phyloP scores from a whole-genome alignment of 495 filamentous ascomycete species.

The Cercophora samala region DNA sequence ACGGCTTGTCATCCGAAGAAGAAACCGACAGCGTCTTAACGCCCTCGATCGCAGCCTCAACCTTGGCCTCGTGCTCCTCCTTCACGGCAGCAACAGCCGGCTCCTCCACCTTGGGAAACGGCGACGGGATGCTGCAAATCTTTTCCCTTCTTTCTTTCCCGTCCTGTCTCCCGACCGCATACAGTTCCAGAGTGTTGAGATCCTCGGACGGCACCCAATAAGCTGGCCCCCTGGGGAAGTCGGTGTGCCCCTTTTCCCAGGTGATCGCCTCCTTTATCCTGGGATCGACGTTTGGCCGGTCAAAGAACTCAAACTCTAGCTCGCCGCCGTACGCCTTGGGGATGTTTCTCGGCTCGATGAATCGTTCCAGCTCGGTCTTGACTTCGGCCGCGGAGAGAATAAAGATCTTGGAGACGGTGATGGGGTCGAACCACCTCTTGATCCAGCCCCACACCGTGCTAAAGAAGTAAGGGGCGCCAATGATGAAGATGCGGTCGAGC shows the following conservation, averaged over 20 bases:
- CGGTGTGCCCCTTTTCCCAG: conserved; percentile 45
- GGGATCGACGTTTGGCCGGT: conserved; percentile 67
- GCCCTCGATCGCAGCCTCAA: conserved; percentile 14
- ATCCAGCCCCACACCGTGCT: conserved; percentile 93
- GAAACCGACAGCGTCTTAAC: conserved; percentile 16
- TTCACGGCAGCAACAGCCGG: conserved; percentile 9
- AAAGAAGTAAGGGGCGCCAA: conserved; percentile 87
- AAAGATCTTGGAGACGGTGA: conserved; percentile 90
- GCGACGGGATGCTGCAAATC: conserved; percentile 45
- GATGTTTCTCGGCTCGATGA: conserved; percentile 77
- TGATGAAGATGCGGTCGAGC: conserved; percentile 81
- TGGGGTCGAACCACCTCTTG: conserved; percentile 93
- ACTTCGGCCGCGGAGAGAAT: conserved; percentile 70
- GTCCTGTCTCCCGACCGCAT: conserved; percentile 43
- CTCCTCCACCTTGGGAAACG: conserved; percentile 23
- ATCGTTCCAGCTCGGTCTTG: conserved; percentile 65
- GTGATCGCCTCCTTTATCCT: conserved; percentile 47
- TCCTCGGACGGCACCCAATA: conserved; percentile 46
- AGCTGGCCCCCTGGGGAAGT: conserved; percentile 49
- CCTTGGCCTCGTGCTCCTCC: conserved; percentile 12
- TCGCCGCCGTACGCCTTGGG: conserved; percentile 82
- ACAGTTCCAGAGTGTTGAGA: conserved; percentile 40
- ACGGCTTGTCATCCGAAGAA: background rate
- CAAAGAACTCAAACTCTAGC: conserved; percentile 74
- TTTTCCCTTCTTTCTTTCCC: conserved; percentile 36